Conservation (phyloP, 345 rosid genomes). For the Lumnitzera racemosa region DNA sequence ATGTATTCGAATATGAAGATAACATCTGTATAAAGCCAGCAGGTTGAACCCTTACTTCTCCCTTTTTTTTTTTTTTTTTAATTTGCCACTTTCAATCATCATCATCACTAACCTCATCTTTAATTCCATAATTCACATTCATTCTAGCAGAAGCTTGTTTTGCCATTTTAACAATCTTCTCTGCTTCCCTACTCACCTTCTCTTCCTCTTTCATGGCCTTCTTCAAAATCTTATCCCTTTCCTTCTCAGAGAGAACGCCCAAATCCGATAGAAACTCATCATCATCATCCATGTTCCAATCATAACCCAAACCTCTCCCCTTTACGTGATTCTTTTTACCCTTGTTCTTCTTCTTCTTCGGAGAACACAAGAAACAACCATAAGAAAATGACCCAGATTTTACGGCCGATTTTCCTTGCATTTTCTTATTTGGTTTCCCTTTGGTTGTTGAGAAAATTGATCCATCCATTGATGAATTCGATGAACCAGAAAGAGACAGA, state of each 20-base stretch:
- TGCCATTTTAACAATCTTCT: slow-evolving; percentile 55
- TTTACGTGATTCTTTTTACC: slow-evolving; percentile 19
- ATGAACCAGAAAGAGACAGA: slow-evolving; percentile 4
- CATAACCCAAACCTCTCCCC: slow-evolving; percentile 16
- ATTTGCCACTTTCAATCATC: neutral
- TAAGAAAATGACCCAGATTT: neutral
- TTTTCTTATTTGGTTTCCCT: slow-evolving; percentile 15
- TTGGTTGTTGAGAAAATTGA: slow-evolving; percentile 10
- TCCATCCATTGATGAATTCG: slow-evolving; percentile 8
- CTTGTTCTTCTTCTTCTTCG: slow-evolving; percentile 24
- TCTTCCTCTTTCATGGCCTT: slow-evolving; percentile 61
- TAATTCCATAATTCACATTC: slow-evolving; percentile 11
- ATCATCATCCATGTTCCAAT: slow-evolving; percentile 25
- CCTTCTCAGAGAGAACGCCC: slow-evolving; percentile 43
- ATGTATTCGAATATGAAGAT: no score
- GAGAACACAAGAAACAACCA: slow-evolving; percentile 70
- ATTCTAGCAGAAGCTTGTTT: slow-evolving; percentile 53
- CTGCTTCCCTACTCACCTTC: slow-evolving; percentile 57
- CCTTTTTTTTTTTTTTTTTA: no score
- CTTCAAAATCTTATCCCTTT: slow-evolving; percentile 43
- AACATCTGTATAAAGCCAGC: no score
- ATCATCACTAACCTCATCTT: slow-evolving; percentile 29
- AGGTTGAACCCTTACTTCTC: no score
- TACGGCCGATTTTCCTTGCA: slow-evolving; percentile 1
- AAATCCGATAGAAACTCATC: slow-evolving; percentile 45